Conservation (phyloP, 2,329 filamentous ascomycete species). For the Aspergillus texensis region DNA sequence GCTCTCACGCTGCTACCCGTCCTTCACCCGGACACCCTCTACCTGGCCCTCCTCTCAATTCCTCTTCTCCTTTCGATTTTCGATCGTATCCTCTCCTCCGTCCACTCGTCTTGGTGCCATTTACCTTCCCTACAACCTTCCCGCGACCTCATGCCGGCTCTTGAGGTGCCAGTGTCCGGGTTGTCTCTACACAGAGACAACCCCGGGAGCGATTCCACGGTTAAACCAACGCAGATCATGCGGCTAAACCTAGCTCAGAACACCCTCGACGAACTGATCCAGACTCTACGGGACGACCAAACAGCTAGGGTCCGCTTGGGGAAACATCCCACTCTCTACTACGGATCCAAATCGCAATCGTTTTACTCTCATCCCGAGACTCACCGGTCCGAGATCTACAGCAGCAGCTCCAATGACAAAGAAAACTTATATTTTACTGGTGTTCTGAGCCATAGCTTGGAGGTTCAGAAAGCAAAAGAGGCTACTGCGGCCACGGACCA, state of each 20-base stretch:
- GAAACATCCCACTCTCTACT: conserved; percentile 58
- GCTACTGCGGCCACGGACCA: conserved; percentile 60
- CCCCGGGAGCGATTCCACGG: conserved; percentile 30
- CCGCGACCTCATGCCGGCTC: conserved; percentile 34
- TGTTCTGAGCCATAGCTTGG: conserved; percentile 59
- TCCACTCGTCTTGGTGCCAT: conserved; percentile 7
- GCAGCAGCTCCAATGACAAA: conserved; percentile 43
- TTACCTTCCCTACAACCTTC: conserved; percentile 11
- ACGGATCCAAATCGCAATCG: conserved; percentile 58
- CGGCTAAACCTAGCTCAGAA: conserved; percentile 49
- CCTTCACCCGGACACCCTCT: conserved; percentile 26
- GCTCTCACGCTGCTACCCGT: conserved; percentile 40
- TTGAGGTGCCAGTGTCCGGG: conserved; percentile 43
- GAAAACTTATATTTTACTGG: conserved; percentile 58
- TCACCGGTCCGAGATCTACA: conserved; percentile 62
- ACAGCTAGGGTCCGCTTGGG: conserved; percentile 50
- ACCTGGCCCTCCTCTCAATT: conserved; percentile 18
- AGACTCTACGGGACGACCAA: conserved; percentile 45
- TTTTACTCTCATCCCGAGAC: conserved; percentile 57
- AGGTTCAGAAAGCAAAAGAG: conserved; percentile 57
- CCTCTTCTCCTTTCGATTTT: conserved; percentile 11
- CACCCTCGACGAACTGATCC: conserved; percentile 50
- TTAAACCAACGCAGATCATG: conserved; percentile 48
- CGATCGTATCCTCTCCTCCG: conserved; percentile 9
- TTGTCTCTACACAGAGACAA: conserved; percentile 43